These are phyloP conservation scores for Colletotrichum tanaceti DNA, from an alignment of 2,329 filamentous ascomycete species.

Conservation along the genomic window DNA sequence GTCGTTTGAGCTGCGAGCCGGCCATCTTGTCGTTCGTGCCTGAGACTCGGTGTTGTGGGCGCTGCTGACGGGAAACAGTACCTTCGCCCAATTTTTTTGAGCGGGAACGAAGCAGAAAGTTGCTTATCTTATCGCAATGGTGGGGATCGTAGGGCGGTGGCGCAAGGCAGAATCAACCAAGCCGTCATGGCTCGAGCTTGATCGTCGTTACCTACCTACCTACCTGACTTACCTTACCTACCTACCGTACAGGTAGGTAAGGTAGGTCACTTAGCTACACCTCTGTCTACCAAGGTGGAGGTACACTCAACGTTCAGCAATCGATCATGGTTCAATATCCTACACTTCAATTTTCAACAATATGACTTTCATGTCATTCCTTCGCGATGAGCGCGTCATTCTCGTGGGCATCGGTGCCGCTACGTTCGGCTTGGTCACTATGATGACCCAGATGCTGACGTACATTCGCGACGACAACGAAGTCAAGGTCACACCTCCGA, in stretches of 20 bases:
- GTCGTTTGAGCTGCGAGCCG: slow-evolving; percentile 94
- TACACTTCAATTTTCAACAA: slow-evolving; percentile 2
- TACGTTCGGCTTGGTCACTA: slow-evolving; percentile 67
- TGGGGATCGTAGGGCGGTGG: slow-evolving; percentile 42
- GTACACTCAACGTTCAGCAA: background rate
- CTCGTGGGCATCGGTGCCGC: slow-evolving; percentile 67
- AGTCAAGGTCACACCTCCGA: slow-evolving; percentile 72
- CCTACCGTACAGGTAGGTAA: too few relatives aligned
- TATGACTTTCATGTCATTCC: slow-evolving; percentile 47
- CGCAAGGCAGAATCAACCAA: slow-evolving; percentile 39
- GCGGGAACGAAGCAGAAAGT: slow-evolving; percentile 25
- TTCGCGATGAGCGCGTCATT: slow-evolving; percentile 65
- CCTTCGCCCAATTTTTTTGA: slow-evolving; percentile 44
- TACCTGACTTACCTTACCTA: background rate
- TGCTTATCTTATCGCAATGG: slow-evolving; percentile 46
- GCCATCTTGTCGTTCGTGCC: slow-evolving; percentile 71
- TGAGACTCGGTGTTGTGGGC: slow-evolving; percentile 23
- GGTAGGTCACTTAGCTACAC: too few relatives aligned
- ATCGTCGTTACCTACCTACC: background rate
- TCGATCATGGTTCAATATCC: slow-evolving; percentile 12
- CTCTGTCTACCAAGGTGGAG: too few relatives aligned
- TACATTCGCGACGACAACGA: slow-evolving; percentile 72
- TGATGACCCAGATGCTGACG: slow-evolving; percentile 69
- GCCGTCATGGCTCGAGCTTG: slow-evolving; percentile 1
- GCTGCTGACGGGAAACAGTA: slow-evolving; percentile 7